Base-by-base conservation (phyloP, 352 stramenopile species). In the Phytophthora foliorum region DNA sequence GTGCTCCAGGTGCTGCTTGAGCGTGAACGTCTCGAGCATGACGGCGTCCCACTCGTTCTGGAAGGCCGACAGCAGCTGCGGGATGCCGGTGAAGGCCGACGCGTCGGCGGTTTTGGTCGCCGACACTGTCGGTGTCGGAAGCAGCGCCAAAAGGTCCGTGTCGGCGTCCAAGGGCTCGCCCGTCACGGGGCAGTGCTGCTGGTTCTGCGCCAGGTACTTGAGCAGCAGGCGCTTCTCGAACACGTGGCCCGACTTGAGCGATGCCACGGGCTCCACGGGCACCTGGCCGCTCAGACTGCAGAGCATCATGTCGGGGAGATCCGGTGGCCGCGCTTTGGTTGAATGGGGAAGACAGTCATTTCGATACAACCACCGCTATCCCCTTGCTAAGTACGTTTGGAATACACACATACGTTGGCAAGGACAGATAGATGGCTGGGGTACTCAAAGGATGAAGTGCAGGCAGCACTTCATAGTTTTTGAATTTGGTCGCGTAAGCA, bases 1-100 rank as follows among this genome's bases (percentile, higher is more conserved):
- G n/a, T 98, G 94, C 74, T 98, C 90, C 24, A 99, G 63, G 58
- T 97, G 89, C 71, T 98, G 90, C 57, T 97, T 94, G 11, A 98
- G 91, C 60, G 97, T 90, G 71, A 98, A 98, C 14, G 96, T 91
- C 80, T 99, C 97, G 31, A 99, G 84, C 65, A 98, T 86, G 16
- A 98, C 75, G 34, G 89, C 92, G 67, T 99, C 96, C 78, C 97
- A 99, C 77, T 99, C 97, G 48, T 84, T 94, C 69, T 98, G 92
- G 59, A 99, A 90, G 6, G 82, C 67, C 49, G 74, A 45, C 19
- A 92, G 63, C n/a, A 94, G 67, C 67, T 89, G 82, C 53, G 86
- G 86, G 24, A 94, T 81, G 57, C 81, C 80, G 9, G 79, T 66
- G 32, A 84, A 69, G 10, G 64, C 49, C 16, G 65, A 58, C 5